These are phyloP conservation scores for Fusarium sp. DNA, from an alignment of 2,329 filamentous ascomycete genomes.

Conservation along the genomic window DNA sequence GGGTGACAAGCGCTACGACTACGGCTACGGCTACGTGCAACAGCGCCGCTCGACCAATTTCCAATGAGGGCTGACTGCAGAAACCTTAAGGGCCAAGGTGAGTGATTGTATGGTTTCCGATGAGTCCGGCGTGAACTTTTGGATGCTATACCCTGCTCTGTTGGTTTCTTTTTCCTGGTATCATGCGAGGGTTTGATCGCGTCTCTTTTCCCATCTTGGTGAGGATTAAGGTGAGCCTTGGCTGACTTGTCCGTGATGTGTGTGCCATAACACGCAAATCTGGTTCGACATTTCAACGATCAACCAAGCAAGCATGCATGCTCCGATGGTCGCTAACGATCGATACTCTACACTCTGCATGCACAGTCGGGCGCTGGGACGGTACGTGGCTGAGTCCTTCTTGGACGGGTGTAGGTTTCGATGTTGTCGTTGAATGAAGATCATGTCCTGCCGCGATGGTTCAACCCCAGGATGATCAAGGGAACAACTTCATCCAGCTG, in stretches of 20 bases:
- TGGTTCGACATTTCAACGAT: slow-evolving; percentile 7
- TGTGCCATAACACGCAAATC: not conserved
- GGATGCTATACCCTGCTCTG: not conserved
- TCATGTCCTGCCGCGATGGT: not conserved
- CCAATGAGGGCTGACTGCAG: not conserved
- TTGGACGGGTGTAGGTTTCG: not conserved
- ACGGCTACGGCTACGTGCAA: not conserved
- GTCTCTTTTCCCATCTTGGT: slow-evolving; percentile 2
- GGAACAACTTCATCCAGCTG: slow-evolving; percentile 7
- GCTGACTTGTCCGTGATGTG: not conserved
- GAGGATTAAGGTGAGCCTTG: not conserved
- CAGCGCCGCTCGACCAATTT: not conserved
- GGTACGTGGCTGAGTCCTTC: not conserved
- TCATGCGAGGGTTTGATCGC: not conserved
- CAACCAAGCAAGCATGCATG: not conserved
- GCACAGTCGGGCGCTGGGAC: not conserved
- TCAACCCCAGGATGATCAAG: not conserved
- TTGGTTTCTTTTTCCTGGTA: not conserved
- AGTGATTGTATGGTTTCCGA: not conserved
- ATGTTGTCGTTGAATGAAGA: not conserved
- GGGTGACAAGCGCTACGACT: not conserved
- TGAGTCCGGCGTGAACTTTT: not conserved
- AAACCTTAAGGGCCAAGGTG: slow-evolving; percentile 1
- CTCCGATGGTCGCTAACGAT: not conserved
- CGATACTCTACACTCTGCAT: not conserved